phyloP scores from a whole-genome alignment of 2,329 filamentous ascomycete species.

The Colletotrichum tamarilloi region DNA sequence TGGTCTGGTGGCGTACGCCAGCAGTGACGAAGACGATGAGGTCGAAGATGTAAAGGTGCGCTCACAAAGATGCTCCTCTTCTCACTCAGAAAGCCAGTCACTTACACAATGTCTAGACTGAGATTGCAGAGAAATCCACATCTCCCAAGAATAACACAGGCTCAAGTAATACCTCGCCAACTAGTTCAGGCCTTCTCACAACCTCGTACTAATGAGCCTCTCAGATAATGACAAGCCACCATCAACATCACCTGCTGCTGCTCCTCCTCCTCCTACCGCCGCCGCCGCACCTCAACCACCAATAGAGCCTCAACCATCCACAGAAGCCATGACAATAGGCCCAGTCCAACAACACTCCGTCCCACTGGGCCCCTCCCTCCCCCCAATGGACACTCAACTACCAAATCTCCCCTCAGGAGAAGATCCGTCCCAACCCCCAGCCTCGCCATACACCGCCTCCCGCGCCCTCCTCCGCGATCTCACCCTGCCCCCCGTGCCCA shows the following conservation, averaged over 20 bases:
- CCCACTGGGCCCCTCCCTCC: constrained; percentile 53
- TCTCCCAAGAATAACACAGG: background rate
- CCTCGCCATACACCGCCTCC: constrained; percentile 76
- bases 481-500: constrained; percentile 77
- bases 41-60: constrained; percentile 28
- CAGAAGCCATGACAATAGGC: constrained; percentile 38
- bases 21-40: constrained; percentile 62
- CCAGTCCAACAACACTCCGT: constrained; percentile 45
- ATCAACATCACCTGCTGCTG: background rate
- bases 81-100: background rate
- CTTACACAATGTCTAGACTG: background rate
- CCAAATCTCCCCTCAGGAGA: constrained; percentile 29
- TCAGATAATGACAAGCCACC: constrained; percentile 3
- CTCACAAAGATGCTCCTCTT: background rate
- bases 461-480: constrained; percentile 76
- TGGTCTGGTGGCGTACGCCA: constrained; percentile 61
- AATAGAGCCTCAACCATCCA: background rate
- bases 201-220: background rate
- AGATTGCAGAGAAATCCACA: background rate
- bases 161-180: background rate
- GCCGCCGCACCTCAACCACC: background rate
- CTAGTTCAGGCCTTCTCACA: too few relatives aligned
- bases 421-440: constrained; percentile 44
- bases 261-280: background rate
- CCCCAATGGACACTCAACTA: constrained; percentile 41